These are phyloP conservation scores for Thymus quinquecostatus DNA, from an alignment of 257 asterid species.

Conservation along the genomic window DNA sequence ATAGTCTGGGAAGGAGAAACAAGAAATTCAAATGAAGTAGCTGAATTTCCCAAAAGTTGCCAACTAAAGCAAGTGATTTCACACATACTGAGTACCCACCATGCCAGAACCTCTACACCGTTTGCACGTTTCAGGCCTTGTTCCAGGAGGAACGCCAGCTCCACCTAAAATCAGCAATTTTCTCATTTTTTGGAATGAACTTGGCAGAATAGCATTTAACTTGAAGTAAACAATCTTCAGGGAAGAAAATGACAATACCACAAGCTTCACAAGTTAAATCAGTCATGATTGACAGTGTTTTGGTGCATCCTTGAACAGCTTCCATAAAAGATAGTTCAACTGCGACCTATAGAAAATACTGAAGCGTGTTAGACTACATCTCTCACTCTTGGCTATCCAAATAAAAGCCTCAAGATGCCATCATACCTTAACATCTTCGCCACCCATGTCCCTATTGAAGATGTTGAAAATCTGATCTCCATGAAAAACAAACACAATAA, in stretches of 20 bases:
- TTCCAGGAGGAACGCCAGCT: slow-evolving; percentile 92
- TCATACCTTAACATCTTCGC: slow-evolving; percentile 84
- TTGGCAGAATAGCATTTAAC: slow-evolving; percentile 9
- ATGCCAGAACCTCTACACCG: slow-evolving; percentile 86
- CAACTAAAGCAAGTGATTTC: slow-evolving; percentile 26
- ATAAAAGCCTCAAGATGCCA: background rate
- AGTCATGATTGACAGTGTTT: slow-evolving; percentile 65
- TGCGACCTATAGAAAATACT: slow-evolving; percentile 54
- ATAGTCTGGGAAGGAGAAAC: slow-evolving; percentile 43
- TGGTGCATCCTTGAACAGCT: slow-evolving; percentile 91
- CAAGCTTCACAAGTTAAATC: slow-evolving; percentile 74
- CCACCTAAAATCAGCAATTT: slow-evolving; percentile 58
- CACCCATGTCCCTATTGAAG: slow-evolving; percentile 69
- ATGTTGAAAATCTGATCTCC: slow-evolving; percentile 67
- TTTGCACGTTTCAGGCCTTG: slow-evolving; percentile 86
- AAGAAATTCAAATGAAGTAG: slow-evolving; percentile 20
- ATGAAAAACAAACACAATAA: slow-evolving; percentile 31
- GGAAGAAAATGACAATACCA: slow-evolving; percentile 49
- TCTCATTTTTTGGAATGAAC: background rate
- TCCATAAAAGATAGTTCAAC: slow-evolving; percentile 88
- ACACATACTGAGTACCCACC: slow-evolving; percentile 45
- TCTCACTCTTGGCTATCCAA: background rate
- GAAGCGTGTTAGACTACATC: slow-evolving; percentile 19
- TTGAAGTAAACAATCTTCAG: background rate
- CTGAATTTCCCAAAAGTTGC: background rate